Evolutionary conservation across 1,284 basidiomycete genomes (phyloP).

Genomic region (Ustilago esculenta): DNA sequence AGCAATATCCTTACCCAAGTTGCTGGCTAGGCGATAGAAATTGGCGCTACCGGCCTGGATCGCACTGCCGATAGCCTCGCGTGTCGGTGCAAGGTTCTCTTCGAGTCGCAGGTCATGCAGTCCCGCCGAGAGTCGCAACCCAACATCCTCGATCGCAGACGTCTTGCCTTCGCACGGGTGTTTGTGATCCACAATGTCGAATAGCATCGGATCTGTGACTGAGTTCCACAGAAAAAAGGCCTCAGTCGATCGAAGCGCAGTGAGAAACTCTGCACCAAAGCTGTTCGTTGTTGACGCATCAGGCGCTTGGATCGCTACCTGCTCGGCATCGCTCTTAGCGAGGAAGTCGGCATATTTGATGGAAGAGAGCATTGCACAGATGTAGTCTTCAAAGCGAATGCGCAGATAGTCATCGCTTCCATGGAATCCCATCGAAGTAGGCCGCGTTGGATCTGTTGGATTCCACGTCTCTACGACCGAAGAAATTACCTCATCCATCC

Average conservation of each 20-base stretch:
- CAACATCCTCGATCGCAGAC: slow-evolving; percentile 62
- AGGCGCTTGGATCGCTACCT: slow-evolving; percentile 41
- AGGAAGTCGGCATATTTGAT: slow-evolving; percentile 61
- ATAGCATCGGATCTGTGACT: slow-evolving; percentile 61
- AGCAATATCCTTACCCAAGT: slow-evolving; percentile 57
- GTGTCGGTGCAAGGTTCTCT: slow-evolving; percentile 61
- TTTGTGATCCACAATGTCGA: slow-evolving; percentile 60
- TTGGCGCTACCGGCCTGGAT: slow-evolving; percentile 57
- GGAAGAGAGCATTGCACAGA: slow-evolving; percentile 60
- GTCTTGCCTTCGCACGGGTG: slow-evolving; percentile 65
- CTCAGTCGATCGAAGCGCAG: slow-evolving; percentile 49
- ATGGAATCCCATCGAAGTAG: slow-evolving; percentile 61
- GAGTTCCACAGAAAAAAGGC: slow-evolving; percentile 57
- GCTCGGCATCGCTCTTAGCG: slow-evolving; percentile 41
- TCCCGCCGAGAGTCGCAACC: slow-evolving; percentile 58
- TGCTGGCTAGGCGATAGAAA: slow-evolving; percentile 56
- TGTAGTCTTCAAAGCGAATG: slow-evolving; percentile 62
- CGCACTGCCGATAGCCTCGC: slow-evolving; percentile 61
- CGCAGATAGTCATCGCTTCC: slow-evolving; percentile 66
- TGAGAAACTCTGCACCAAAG: slow-evolving; percentile 61
- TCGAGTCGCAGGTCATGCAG: slow-evolving; percentile 63
- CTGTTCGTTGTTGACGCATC: slow-evolving; percentile 35
- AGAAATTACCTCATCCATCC: slow-evolving; percentile 78
- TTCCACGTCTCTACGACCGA: slow-evolving; percentile 64
- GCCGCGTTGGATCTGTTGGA: slow-evolving; percentile 58